These are phyloP conservation scores for Hymenoscyphus fraxineus DNA, from an alignment of 2,329 filamentous ascomycete genomes.

Conservation along the genomic window DNA sequence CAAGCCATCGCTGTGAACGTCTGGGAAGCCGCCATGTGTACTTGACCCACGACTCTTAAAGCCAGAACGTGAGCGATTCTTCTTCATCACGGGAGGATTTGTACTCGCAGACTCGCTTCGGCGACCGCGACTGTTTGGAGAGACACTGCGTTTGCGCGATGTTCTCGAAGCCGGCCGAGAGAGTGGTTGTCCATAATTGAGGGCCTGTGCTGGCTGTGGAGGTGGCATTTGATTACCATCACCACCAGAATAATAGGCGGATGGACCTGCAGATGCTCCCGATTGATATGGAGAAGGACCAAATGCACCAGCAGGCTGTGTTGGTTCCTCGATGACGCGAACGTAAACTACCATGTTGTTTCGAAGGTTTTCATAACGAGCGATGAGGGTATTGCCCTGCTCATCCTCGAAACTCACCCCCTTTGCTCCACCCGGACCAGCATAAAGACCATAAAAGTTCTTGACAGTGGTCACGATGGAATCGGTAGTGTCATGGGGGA, in stretches of 20 bases:
- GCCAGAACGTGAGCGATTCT: constrained; percentile 61
- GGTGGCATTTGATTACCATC: constrained; percentile 62
- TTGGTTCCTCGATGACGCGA: constrained; percentile 66
- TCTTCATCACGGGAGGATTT: constrained; percentile 51
- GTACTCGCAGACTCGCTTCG: constrained; percentile 71
- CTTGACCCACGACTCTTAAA: constrained; percentile 66
- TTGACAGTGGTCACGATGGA: constrained; percentile 98
- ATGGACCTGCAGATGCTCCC: constrained; percentile 47
- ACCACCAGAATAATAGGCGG: constrained; percentile 52
- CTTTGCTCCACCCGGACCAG: constrained; percentile 62
- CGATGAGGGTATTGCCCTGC: constrained; percentile 84
- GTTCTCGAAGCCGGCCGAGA: constrained; percentile 67
- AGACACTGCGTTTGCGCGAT: constrained; percentile 74
- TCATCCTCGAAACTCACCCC: constrained; percentile 96
- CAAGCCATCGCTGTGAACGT: constrained; percentile 60
- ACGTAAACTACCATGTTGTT: constrained; percentile 94
- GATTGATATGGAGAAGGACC: constrained; percentile 52
- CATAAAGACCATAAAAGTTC: constrained; percentile 97
- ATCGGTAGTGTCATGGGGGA: constrained; percentile 91
- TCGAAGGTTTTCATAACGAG: constrained; percentile 90
- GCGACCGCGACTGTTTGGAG: constrained; percentile 66
- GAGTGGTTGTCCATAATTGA: constrained; percentile 57
- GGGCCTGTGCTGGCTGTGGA: constrained; percentile 46
- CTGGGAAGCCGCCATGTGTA: constrained; percentile 46
- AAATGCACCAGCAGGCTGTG: constrained; percentile 43